Evolutionary conservation across 805 yeast species (phyloP).

Genomic region (Wickerhamomyces ciferrii): DNA sequence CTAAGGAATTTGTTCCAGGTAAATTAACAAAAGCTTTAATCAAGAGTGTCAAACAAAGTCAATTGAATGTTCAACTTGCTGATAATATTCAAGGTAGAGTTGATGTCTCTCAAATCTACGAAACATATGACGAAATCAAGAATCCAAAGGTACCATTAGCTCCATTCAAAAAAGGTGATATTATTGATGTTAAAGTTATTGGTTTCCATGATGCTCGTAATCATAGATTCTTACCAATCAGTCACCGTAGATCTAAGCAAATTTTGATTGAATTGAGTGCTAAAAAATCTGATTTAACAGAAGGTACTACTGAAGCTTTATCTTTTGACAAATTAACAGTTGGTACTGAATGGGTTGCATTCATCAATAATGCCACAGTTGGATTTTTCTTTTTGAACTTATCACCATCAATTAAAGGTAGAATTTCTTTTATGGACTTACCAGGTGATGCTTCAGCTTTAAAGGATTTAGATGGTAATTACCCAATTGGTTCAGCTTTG

Average conservation of each 20-base stretch:
- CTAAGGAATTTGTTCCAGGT: slow-evolving; percentile 57
- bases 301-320: slow-evolving; percentile 22
- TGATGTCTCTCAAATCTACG: slow-evolving; percentile 68
- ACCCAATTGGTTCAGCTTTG: slow-evolving; percentile 71
- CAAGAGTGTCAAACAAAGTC: slow-evolving; percentile 62
- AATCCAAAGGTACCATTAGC: slow-evolving; percentile 55
- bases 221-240: slow-evolving; percentile 61
- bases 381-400: slow-evolving; percentile 66
- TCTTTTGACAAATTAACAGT: slow-evolving; percentile 37
- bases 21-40: slow-evolving; percentile 53
- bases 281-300: slow-evolving; percentile 35
- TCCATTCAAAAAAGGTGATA: slow-evolving; percentile 52
- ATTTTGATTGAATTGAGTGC: slow-evolving; percentile 61
- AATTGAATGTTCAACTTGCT: slow-evolving; percentile 69
- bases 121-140: slow-evolving; percentile 44
- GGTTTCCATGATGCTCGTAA: slow-evolving; percentile 73
- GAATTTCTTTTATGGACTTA: slow-evolving; percentile 59
- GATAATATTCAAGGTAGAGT: slow-evolving; percentile 77
- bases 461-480: slow-evolving; percentile 45
- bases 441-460: slow-evolving; percentile 45
- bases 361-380: slow-evolving; percentile 56
- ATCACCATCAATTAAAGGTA: slow-evolving; percentile 64
- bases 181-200: slow-evolving; percentile 57
- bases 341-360: slow-evolving; percentile 52
- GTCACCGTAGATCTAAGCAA: slow-evolving; percentile 51